Base-by-base conservation (phyloP, 306 rosid species). In the Phaseolus lunatus region DNA sequence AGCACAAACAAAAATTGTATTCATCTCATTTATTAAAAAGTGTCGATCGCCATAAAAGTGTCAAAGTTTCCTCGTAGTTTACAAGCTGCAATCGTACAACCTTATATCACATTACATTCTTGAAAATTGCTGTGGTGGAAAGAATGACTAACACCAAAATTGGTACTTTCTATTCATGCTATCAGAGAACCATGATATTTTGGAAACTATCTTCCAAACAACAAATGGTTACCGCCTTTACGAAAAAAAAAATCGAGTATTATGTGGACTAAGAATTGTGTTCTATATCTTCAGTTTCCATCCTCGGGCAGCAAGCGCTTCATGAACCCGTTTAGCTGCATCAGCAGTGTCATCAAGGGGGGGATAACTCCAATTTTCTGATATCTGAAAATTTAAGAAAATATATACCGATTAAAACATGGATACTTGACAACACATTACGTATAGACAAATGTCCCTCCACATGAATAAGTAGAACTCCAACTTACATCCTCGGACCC, bases 291-390 rank as follows among this genome's bases (percentile, higher is more conserved):
- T 96, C 88, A 95, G 59, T 83, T 91, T 88, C 98, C 98, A 95
- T 63, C 98, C 97, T 44, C 90, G 92, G 67, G 88, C 91, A 7
- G 93, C 92, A 68, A 95, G 92, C 18, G 89, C 90, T 78, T 88
- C 88, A 57, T 69, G 93, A 68, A 95, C 97, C 83, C 80, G 89
- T 78, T 81, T 83, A 39, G 97, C 97, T 48, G 96, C 97, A 82
- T 90, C 88, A 1, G 92, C 92, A 16, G 97, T 92, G 77, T 92
- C 98, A 39, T 77, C 91, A 23, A 95, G 93, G 11, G 97, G 98
- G n/a, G 97, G 98, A 84, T 92, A 95, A 78, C 98, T 95, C 98
- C 98, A 95, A 86, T 89, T 95, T 79, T 95, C 97, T 2, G 93
- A 84, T 20, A 95, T 92, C 98, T 95, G 88, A 59, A 83, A 82